phyloP scores from a whole-genome alignment of 1,139 yeast species.

The Casaregolazyma suthepensis region DNA sequence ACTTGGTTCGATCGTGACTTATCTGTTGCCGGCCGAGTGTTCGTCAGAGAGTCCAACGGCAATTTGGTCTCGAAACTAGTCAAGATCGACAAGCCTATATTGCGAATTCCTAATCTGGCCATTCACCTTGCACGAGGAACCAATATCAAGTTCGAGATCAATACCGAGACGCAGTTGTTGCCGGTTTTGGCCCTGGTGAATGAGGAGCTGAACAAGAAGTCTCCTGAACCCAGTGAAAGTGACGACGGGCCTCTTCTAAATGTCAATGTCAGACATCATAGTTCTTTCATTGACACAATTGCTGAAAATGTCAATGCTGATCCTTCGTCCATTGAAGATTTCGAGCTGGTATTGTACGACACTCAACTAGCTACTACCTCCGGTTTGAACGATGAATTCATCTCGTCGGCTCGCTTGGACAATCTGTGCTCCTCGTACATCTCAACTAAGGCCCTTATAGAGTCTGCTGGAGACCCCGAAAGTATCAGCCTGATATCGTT shows the following conservation, averaged over 20 bases:
- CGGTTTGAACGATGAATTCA: constrained; percentile 83
- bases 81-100: constrained; percentile 73
- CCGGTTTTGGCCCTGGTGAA: constrained; percentile 78
- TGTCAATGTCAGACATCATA: constrained; percentile 69
- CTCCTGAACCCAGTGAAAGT: constrained; percentile 38
- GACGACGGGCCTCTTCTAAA: constrained; percentile 38
- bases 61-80: constrained; percentile 59
- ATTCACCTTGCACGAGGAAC: constrained; percentile 82
- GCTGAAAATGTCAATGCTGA: constrained; percentile 56
- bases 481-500: constrained; percentile 70
- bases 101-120: constrained; percentile 92
- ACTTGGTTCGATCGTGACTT: constrained; percentile 87
- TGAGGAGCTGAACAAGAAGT: constrained; percentile 28
- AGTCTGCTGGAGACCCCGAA: constrained; percentile 38
- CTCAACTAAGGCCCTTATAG: constrained; percentile 64
- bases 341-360: constrained; percentile 83
- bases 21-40: constrained; percentile 87
- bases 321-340: constrained; percentile 65
- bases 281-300: constrained; percentile 59
- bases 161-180: constrained; percentile 76
- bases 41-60: constrained; percentile 48
- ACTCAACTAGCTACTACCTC: constrained; percentile 79
- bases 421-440: constrained; percentile 84
- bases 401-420: constrained; percentile 90
- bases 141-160: constrained; percentile 75